A percentile compares a stretch with the other conserved stretches of the same genome.
Conservation (phyloP, 768 basidiomycete species). For the Serendipita sp. region DNA sequence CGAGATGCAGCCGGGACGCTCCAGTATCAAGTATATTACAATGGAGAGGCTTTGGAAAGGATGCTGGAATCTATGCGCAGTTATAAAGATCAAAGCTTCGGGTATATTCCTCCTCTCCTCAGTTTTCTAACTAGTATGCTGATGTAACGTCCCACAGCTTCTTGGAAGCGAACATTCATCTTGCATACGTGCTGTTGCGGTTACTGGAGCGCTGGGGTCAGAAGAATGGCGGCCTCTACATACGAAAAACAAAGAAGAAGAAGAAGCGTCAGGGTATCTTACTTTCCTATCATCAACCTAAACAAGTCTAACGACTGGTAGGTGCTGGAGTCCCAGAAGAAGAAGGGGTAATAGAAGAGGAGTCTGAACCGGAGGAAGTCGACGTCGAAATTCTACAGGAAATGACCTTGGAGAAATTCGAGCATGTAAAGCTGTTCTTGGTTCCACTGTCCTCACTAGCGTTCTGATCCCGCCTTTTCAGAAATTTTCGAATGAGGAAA, state of each 20-base stretch:
- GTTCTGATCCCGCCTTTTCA: conserved; percentile 20
- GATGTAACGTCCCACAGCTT: conserved; percentile 44
- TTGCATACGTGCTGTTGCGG: conserved; percentile 70
- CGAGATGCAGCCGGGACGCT: conserved; percentile 65
- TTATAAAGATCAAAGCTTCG: conserved; percentile 56
- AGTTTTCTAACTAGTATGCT: not conserved
- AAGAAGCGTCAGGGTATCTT: conserved; percentile 21
- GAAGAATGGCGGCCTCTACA: conserved; percentile 53
- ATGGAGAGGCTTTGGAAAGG: conserved; percentile 85
- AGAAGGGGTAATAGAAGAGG: conserved; percentile 52
- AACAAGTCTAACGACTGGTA: not conserved
- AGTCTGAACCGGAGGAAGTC: conserved; percentile 45
- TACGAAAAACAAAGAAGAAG: conserved; percentile 39
- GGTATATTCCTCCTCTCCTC: conserved; percentile 18
- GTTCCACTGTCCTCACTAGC: conserved; percentile 11
- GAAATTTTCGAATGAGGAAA: conserved; percentile 82
- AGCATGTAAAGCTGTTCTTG: conserved; percentile 56
- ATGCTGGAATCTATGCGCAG: conserved; percentile 58
- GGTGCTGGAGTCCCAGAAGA: conserved; percentile 18
- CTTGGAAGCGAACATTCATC: conserved; percentile 70
- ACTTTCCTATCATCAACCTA: not conserved
- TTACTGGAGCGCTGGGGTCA: conserved; percentile 87
- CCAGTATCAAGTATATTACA: conserved; percentile 86
- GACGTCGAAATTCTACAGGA: conserved; percentile 58
- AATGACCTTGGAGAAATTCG: conserved; percentile 85